Percentiles rank a stretch among this genome's conserved stretches.
Conservation (phyloP, 805 yeast genomes). For the Candida xiaguanensis region DNA sequence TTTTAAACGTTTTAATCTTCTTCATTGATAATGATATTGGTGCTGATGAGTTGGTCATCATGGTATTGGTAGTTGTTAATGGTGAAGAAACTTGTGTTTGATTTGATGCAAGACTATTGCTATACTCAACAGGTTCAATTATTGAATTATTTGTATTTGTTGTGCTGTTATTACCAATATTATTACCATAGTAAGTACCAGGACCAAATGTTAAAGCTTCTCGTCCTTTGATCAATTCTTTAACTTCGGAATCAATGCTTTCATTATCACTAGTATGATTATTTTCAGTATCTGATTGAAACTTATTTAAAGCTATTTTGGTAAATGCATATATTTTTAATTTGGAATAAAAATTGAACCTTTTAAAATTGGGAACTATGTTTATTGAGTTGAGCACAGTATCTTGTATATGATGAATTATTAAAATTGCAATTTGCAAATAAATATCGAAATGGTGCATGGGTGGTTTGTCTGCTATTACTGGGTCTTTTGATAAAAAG, state of each 20-base stretch:
- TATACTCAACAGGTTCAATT: not conserved
- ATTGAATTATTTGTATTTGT: not conserved
- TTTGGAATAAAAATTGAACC: not conserved
- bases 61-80: not conserved
- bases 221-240: slow-evolving; percentile 9
- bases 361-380: not conserved
- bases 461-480: slow-evolving; percentile 1
- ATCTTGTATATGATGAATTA: slow-evolving; percentile 1
- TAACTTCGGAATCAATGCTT: slow-evolving; percentile 8
- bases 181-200: slow-evolving; percentile 4
- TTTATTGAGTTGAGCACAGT: not conserved
- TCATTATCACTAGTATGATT: slow-evolving; percentile 7
- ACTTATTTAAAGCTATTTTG: not conserved
- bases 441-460: not conserved
- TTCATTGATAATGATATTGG: slow-evolving; percentile 6
- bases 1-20: slow-evolving; percentile 6
- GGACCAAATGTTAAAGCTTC: slow-evolving; percentile 11
- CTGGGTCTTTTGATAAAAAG: too few species aligned
- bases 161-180: slow-evolving; percentile 1
- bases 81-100: slow-evolving; percentile 3
- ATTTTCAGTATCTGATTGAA: not conserved
- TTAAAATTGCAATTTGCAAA: slow-evolving; percentile 3
- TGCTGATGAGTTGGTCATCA: not conserved
- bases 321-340: not conserved
- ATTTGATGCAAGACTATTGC: slow-evolving; percentile 1